Conservation (phyloP, 1,284 basidiomycete genomes). For the Ganoderma leucocontextum region DNA sequence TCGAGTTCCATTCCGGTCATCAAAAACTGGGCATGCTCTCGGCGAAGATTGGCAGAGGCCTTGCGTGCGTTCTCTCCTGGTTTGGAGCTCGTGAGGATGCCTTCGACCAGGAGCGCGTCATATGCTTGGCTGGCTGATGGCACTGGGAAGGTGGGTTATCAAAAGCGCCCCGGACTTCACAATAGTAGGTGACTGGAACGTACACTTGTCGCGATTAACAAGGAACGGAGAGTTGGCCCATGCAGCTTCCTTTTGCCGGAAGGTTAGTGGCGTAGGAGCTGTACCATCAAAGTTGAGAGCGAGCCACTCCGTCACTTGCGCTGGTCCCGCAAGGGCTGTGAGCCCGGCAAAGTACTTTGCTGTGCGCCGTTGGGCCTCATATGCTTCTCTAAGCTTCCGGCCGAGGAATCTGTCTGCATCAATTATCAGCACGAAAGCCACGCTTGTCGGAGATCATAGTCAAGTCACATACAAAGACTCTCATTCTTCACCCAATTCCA, state of each 20-base stretch:
- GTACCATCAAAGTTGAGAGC: not conserved
- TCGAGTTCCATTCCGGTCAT: not conserved
- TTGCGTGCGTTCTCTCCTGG: not conserved
- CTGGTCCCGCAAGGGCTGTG: not conserved
- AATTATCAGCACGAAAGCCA: too few species aligned
- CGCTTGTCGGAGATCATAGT: not conserved
- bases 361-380: not conserved
- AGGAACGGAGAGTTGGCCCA: not conserved
- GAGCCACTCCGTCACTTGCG: not conserved
- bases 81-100: too few species aligned
- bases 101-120: not conserved
- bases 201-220: not conserved
- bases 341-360: slow-evolving; percentile 6
- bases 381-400: slow-evolving; percentile 5
- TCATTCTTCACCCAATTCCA: slow-evolving; percentile 13
- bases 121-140: not conserved
- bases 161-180: too few species aligned
- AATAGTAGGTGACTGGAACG: too few species aligned
- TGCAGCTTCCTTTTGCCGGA: slow-evolving; percentile 1
- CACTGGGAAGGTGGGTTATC: too few species aligned
- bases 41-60: not conserved
- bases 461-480: not conserved
- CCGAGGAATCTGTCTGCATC: not conserved
- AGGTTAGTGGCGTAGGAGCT: slow-evolving; percentile 8
- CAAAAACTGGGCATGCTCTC: not conserved